Evolutionary conservation across 2,329 filamentous ascomycete species (phyloP).

Genomic region (Colletotrichum plurivorum): DNA sequence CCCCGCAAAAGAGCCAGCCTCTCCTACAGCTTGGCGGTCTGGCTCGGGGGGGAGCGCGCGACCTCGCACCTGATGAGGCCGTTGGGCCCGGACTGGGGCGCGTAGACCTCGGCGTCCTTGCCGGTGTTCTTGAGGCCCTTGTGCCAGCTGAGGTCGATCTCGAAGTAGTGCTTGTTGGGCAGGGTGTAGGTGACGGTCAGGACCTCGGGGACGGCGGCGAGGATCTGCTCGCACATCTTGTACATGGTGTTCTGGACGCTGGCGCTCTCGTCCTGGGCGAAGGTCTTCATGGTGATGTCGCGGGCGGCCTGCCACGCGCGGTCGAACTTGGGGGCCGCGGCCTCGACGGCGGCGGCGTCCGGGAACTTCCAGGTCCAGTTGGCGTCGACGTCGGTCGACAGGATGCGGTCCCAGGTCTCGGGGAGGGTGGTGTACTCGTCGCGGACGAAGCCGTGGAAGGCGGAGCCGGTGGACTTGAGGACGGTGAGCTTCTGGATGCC

Average conservation of each 20-base stretch:
- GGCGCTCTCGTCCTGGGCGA: conserved; percentile 90
- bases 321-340: conserved; percentile 78
- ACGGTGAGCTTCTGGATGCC: conserved; percentile 87
- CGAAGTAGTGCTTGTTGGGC: conserved; percentile 99
- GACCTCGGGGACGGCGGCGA: conserved; percentile 80
- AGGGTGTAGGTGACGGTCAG: conserved; percentile 84
- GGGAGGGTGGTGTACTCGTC: conserved; percentile 93
- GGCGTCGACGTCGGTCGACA: conserved; percentile 93
- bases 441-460: conserved; percentile 93
- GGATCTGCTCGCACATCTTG: conserved; percentile 93
- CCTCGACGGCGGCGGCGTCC: conserved; percentile 76
- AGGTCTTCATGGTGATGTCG: conserved; percentile 89
- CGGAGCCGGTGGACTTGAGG: conserved; percentile 95
- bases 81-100: conserved; percentile 92
- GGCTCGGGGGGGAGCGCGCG: conserved; percentile 60
- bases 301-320: conserved; percentile 83
- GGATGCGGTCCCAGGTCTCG: conserved; percentile 94
- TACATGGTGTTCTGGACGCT: conserved; percentile 99
- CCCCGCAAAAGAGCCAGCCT: too few species aligned
- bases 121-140: conserved; percentile 96
- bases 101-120: conserved; percentile 95
- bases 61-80: conserved; percentile 97
- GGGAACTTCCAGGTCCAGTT: conserved; percentile 89
- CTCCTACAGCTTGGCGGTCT: conserved; percentile 38
- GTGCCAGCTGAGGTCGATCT: conserved; percentile 97